Evolutionary conservation across 192 early-diverging fungal species (phyloP).

Genomic region (Backusella tuberculispora): DNA sequence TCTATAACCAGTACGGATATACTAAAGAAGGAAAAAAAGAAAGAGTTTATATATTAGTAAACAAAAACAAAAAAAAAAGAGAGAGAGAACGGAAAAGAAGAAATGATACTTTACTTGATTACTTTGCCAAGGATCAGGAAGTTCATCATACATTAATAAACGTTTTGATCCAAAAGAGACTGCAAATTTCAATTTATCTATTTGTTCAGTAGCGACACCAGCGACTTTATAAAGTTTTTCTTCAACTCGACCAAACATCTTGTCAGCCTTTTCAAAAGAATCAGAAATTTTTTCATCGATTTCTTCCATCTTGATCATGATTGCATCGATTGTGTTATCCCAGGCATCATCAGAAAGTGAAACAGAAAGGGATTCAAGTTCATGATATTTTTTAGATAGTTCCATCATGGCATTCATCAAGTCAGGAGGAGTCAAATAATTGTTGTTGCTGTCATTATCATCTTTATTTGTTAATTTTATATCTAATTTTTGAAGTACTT

Average conservation of each 20-base stretch:
- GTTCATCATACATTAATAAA: slow-evolving; percentile 60
- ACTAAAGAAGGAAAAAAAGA: slow-evolving; percentile 16
- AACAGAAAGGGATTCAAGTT: slow-evolving; percentile 41
- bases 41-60: neutral
- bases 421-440: slow-evolving; percentile 41
- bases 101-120: slow-evolving; percentile 39
- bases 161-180: slow-evolving; percentile 54
- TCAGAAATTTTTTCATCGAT: slow-evolving; percentile 36
- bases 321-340: slow-evolving; percentile 36
- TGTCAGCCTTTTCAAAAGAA: slow-evolving; percentile 27
- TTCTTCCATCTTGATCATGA: slow-evolving; percentile 40
- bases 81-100: too few relatives aligned
- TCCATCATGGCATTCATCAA: slow-evolving; percentile 46
- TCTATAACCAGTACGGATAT: slow-evolving; percentile 56
- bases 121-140: slow-evolving; percentile 62
- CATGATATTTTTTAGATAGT: slow-evolving; percentile 52
- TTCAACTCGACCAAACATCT: slow-evolving; percentile 30
- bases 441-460: neutral
- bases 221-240: slow-evolving; percentile 35
- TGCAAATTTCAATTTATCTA: slow-evolving; percentile 49
- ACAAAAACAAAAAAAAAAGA: neutral
- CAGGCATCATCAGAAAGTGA: slow-evolving; percentile 21
- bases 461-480: slow-evolving; percentile 4
- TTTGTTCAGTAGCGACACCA: slow-evolving; percentile 39
- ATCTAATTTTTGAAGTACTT: slow-evolving; percentile 16